Percentiles rank a stretch among this genome's conserved stretches.
Evolutionary conservation across 345 rosid genomes (phyloP).

Genomic region (Nephelium lappaceum): DNA sequence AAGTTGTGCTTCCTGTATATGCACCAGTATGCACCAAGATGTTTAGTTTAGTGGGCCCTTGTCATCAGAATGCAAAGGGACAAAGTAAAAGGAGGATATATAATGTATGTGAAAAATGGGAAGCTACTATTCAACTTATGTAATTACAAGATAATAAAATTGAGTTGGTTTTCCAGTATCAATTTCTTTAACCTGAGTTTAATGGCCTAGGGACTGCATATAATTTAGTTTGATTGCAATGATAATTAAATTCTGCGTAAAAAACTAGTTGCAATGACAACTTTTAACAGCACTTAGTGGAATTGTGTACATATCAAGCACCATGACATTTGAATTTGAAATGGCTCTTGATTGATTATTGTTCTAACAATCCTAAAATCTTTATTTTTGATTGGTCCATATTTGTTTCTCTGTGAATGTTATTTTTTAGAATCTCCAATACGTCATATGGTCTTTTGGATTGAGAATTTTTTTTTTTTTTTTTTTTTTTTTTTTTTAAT

Average conservation of each 20-base stretch:
- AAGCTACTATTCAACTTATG: background rate
- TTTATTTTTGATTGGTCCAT: background rate
- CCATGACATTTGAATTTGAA: background rate
- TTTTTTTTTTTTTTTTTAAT: background rate
- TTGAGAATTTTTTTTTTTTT: conserved; percentile 9
- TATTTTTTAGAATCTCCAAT: background rate
- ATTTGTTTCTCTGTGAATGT: background rate
- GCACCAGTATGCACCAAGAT: background rate
- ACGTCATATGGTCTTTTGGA: background rate
- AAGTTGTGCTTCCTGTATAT: background rate
- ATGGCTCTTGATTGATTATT: background rate
- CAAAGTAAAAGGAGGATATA: background rate
- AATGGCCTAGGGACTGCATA: background rate
- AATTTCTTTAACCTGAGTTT: background rate
- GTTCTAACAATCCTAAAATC: background rate
- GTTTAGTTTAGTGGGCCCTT: too few species aligned
- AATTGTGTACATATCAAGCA: background rate
- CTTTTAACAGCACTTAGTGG: background rate
- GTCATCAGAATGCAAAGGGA: background rate
- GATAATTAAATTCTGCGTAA: too few species aligned
- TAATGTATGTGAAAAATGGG: background rate
- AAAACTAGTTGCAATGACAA: background rate
- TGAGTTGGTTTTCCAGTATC: background rate
- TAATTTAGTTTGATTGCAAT: background rate
- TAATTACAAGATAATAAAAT: background rate